Base-by-base conservation (phyloP, 73 alveolate genomes). In the Paramecium biaurelia region DNA sequence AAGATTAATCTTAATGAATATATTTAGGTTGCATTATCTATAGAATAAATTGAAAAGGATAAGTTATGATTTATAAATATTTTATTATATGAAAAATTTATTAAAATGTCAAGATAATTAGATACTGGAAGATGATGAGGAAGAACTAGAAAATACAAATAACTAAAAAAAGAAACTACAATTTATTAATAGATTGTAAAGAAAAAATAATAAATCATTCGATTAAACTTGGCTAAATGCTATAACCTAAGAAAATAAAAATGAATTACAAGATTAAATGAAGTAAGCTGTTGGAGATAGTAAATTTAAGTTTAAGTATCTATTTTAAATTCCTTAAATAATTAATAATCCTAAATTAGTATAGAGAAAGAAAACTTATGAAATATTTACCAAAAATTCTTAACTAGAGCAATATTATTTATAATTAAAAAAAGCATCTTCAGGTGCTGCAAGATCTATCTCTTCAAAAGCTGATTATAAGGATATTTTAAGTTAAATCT, bases 391-490 rank as follows among this genome's bases (percentile, higher is more conserved):
- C 11, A 76, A 76, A 42, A 76, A 76, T 12, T 38, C 38, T 24
- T 41, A 30, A 76, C 70, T 76, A 14, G 89, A 76, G 18, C 35
- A 24, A 41, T 76, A 79, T 79, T 79, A 43, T n/a, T 9, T 43
- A 18, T 47, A 79, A 43, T 79, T 79, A 26, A 79, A 47, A 45
- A 79, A 79, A 47, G 90, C 90, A 14, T 42, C 70, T 20, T 63
- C 84, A 2, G 74, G 90, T 34, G 58, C 45, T 32, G 58, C 53
- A 28, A 72, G 18, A 24, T 14, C 70, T 42, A 79, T 79, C 10
- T 79, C 90, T 2, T 43, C 45, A 1, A 79, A 79, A 79, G 90
- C 90, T 18, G 74, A 41, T 10, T 79, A 79, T 79, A 43, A 79
- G 14, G 90, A 79, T 30, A 41, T 79, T 20, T 20, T 79, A 12